phyloP scores from a whole-genome alignment of 2,329 filamentous ascomycete genomes.

The Chrysoporthe puriensis region DNA sequence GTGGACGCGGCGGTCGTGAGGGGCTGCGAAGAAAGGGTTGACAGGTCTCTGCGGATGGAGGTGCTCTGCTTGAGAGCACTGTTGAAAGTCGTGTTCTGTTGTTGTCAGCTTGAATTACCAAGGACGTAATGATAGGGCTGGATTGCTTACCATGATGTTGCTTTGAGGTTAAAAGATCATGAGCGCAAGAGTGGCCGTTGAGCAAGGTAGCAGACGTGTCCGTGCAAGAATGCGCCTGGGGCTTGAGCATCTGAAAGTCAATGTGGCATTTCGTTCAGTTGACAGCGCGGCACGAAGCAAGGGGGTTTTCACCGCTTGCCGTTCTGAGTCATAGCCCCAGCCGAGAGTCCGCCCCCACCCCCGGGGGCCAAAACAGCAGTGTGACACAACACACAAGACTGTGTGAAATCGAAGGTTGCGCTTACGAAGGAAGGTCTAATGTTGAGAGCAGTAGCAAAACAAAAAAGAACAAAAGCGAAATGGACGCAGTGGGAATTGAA shows the following conservation, averaged over 20 bases:
- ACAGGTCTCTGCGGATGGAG: slow-evolving; percentile 76
- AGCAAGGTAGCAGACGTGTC: background rate
- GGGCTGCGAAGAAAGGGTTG: slow-evolving; percentile 59
- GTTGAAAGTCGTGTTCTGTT: slow-evolving; percentile 82
- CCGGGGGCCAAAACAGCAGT: too few species aligned
- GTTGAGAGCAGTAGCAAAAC: too few species aligned
- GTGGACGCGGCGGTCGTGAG: slow-evolving; percentile 29
- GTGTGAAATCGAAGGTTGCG: too few species aligned
- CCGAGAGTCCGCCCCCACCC: too few species aligned
- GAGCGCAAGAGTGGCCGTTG: background rate
- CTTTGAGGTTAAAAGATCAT: background rate
- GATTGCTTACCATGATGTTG: slow-evolving; percentile 12
- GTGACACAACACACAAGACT: too few species aligned
- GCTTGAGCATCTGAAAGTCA: slow-evolving; percentile 5
- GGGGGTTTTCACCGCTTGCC: slow-evolving; percentile 1
- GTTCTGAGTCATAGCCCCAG: too few species aligned
- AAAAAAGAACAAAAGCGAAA: too few species aligned
- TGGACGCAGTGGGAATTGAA: too few species aligned
- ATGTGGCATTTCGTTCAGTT: slow-evolving; percentile 8
- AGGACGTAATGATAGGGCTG: too few species aligned
- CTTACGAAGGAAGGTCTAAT: too few species aligned
- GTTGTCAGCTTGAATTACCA: background rate
- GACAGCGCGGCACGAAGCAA: slow-evolving; percentile 3
- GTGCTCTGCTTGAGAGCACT: slow-evolving; percentile 84
- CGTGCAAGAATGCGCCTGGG: background rate